phyloP scores from a whole-genome alignment of 257 asterid genomes.

The Solanum boliviense region DNA sequence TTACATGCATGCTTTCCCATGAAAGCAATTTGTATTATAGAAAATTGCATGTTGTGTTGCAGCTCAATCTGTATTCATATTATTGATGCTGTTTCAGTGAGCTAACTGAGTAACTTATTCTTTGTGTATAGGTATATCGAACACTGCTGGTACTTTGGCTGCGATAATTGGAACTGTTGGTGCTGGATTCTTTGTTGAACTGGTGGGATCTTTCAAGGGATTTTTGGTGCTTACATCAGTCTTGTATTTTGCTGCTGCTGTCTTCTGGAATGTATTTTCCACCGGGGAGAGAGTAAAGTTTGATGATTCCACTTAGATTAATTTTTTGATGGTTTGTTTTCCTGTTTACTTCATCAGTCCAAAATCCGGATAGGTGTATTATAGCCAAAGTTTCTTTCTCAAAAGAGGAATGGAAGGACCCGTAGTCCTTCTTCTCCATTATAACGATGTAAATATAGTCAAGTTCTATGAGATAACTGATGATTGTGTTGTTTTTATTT shows the following conservation, averaged over 20 bases:
- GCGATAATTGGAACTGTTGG: slow-evolving; percentile 93
- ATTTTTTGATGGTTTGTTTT: background rate
- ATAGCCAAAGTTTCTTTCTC: background rate
- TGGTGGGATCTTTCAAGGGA: slow-evolving; percentile 81
- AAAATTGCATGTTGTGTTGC: background rate
- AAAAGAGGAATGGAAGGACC: background rate
- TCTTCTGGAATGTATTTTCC: slow-evolving; percentile 57
- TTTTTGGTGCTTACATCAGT: slow-evolving; percentile 71
- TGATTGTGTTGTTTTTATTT: background rate
- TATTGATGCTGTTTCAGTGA: background rate
- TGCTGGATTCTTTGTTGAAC: slow-evolving; percentile 83
- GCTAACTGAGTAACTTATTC: background rate
- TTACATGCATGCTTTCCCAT: background rate
- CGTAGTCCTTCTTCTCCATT: background rate
- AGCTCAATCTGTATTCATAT: background rate
- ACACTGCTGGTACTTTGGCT: slow-evolving; percentile 89
- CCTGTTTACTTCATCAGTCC: background rate
- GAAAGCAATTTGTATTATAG: background rate
- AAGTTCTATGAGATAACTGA: background rate
- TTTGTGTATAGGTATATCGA: slow-evolving; percentile 52
- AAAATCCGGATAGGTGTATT: background rate
- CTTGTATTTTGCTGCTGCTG: slow-evolving; percentile 64
- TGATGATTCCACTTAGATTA: slow-evolving; percentile 34
- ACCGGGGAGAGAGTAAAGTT: slow-evolving; percentile 85
- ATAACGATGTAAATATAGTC: background rate